Conservation (phyloP, 1,284 basidiomycete species). For the Tilletia indica region DNA sequence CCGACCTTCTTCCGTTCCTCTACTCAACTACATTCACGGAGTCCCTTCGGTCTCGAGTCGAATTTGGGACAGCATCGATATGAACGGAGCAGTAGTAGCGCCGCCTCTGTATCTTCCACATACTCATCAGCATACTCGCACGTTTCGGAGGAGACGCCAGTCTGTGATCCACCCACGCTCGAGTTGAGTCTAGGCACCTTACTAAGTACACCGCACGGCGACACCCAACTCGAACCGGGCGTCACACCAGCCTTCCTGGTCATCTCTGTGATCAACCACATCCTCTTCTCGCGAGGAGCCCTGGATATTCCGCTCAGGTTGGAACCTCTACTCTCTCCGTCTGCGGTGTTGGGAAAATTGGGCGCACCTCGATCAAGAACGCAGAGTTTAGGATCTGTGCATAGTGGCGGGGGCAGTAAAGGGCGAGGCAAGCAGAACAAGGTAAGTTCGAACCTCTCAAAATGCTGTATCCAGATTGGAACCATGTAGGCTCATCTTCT, state of each 20-base stretch:
- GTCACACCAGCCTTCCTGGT: slow-evolving; percentile 2
- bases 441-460: background rate
- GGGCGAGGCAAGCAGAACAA: background rate
- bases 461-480: background rate
- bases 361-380: no score
- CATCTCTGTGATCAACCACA: slow-evolving; percentile 12
- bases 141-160: background rate
- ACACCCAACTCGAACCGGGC: background rate
- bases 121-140: background rate
- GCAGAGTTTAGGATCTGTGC: no score
- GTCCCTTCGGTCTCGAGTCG: no score
- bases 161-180: background rate
- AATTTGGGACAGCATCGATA: no score
- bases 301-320: slow-evolving; percentile 3
- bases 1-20: no score
- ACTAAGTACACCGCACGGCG: background rate
- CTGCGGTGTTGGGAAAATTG: no score
- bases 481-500: background rate
- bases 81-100: background rate
- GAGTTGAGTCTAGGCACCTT: background rate
- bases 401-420: no score
- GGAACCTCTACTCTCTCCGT: background rate
- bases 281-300: background rate
- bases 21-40: no score
- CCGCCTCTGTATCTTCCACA: background rate